Evolutionary conservation across 768 basidiomycete species (phyloP).

Genomic region (Podaxis sp.): DNA sequence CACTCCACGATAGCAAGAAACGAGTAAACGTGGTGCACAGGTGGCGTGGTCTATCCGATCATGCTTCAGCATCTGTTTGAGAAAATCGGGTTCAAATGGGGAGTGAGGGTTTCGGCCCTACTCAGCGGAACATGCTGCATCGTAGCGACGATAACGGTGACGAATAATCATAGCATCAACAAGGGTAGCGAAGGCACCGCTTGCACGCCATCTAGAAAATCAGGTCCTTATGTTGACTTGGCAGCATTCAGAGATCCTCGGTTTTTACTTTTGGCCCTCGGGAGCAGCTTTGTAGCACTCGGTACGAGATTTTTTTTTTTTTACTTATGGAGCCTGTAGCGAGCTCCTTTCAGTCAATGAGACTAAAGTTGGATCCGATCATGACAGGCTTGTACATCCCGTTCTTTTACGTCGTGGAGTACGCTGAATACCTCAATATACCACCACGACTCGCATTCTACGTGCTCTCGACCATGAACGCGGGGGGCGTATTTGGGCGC

Average conservation of each 20-base stretch:
- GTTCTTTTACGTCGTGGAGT: slow-evolving; percentile 65
- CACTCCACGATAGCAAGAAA: background rate
- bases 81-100: slow-evolving; percentile 57
- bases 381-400: slow-evolving; percentile 63
- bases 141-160: slow-evolving; percentile 43
- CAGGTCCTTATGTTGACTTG: slow-evolving; percentile 23
- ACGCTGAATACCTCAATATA: slow-evolving; percentile 35
- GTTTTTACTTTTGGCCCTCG: slow-evolving; percentile 49
- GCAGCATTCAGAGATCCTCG: slow-evolving; percentile 41
- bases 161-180: slow-evolving; percentile 13
- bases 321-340: background rate
- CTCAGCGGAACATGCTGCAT: slow-evolving; percentile 43
- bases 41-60: slow-evolving; percentile 69
- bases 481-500: slow-evolving; percentile 61
- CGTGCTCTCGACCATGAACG: slow-evolving; percentile 65
- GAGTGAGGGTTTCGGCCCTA: slow-evolving; percentile 53
- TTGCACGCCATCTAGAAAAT: slow-evolving; percentile 19
- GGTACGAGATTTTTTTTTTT: slow-evolving; percentile 33
- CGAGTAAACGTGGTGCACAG: slow-evolving; percentile 24
- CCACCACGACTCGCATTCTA: slow-evolving; percentile 41
- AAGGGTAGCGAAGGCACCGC: slow-evolving; percentile 16
- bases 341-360: background rate
- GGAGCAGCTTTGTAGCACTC: slow-evolving; percentile 56
- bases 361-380: background rate
- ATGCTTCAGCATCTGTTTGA: slow-evolving; percentile 55